Base-by-base conservation (phyloP, 2,329 filamentous ascomycete genomes). In the Drechslerella coelobrocha region DNA sequence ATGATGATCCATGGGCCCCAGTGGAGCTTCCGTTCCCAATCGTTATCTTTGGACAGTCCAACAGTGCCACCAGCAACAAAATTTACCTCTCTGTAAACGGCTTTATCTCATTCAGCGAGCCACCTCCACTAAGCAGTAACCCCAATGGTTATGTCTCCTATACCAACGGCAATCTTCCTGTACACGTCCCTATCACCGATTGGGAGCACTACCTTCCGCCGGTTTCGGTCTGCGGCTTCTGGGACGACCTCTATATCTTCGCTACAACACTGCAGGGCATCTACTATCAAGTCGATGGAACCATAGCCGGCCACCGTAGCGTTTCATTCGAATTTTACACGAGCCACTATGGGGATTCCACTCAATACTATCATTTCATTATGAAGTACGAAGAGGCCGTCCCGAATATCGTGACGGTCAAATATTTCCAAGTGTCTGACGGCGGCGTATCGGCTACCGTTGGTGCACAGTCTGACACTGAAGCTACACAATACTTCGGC, bases 191-290 rank as follows among this genome's bases (percentile, higher is more conserved):
- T 31, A 31, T 31, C 23, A 19, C 2, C 23, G 9, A 14, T 24
- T 5, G 9, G 3, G 9, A 19, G n/a, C 10, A 27, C 23, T 31
- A 27, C 27, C 47, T 51, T 12, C 47, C 29, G 6, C 24, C 24
- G 2, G n/a, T 34, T 24, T 27, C 56, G 8, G 26, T 61, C 27
- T 52, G 26, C 21, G 56, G 19, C 12, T 61, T 23, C 19, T 61
- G 56, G 56, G 45, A 52, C 23, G 56, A 61, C 27, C 23, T 61
- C 12, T 51, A 8, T 34, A 39, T 61, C 19, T 51, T 37, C 21
- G 2, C 17, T 23, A 29, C 26, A 29, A 61, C 56, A 12, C n/a
- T 51, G 23, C 56, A 61, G 23, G 56, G 56, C 29, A 61, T 61
- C 26, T 61, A 24, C 41, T 61, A 61, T 23, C 45, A 61, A 21